Conservation (phyloP, 805 yeast species). For the Metschnikowia anglica region DNA sequence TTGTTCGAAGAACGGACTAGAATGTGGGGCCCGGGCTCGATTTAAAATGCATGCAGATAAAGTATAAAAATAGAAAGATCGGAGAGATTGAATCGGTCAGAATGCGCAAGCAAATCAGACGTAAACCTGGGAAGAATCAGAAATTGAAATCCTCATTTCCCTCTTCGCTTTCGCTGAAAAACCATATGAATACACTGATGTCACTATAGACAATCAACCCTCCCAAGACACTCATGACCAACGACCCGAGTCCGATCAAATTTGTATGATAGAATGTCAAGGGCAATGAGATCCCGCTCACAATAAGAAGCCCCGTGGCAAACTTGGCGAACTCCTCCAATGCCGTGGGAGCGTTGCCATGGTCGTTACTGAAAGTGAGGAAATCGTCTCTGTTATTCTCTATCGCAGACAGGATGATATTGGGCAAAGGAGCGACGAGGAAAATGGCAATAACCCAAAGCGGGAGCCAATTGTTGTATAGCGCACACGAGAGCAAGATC, state of each 20-base stretch:
- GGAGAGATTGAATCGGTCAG: too few relatives aligned
- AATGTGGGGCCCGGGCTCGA: background rate
- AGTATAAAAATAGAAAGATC: constrained; percentile 1
- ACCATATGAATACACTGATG: constrained; percentile 46
- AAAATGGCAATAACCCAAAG: constrained; percentile 43
- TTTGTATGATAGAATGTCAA: constrained; percentile 39
- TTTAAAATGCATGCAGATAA: constrained; percentile 3
- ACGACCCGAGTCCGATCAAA: constrained; percentile 38
- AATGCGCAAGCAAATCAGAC: too few relatives aligned
- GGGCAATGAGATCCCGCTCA: constrained; percentile 47
- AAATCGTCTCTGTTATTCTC: constrained; percentile 43
- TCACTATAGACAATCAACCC: constrained; percentile 46
- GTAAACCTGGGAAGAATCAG: too few relatives aligned
- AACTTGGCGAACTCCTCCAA: constrained; percentile 41
- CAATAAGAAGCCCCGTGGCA: constrained; percentile 40
- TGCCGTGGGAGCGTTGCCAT: constrained; percentile 36
- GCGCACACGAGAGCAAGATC: constrained; percentile 45
- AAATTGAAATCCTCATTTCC: constrained; percentile 47
- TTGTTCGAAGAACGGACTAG: background rate
- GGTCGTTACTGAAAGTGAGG: constrained; percentile 43
- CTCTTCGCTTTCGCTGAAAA: constrained; percentile 45
- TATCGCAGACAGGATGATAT: constrained; percentile 37
- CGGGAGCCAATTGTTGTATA: constrained; percentile 39
- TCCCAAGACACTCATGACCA: constrained; percentile 45
- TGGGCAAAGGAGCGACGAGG: constrained; percentile 46